Evolutionary conservation across 129 eudicot species (phyloP), one percentile per base, ranked within the genome.

Genomic region (Dittrichia graveolens): DNA sequence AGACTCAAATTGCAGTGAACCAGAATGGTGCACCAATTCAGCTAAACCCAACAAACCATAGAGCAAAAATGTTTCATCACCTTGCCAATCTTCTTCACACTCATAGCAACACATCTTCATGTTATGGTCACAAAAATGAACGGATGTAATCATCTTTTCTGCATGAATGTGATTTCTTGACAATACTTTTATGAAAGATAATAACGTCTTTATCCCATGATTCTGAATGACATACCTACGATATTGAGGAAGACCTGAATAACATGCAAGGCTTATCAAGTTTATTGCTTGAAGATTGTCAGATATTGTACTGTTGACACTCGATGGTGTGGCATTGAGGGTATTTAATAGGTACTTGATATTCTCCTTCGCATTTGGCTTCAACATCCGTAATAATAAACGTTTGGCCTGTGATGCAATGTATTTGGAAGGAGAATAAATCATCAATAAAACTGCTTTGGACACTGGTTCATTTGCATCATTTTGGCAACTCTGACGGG

Each of bases 341-440:
- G 73, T 72, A 44, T 78, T 67, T 58, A 89, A 61, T 39, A 87
- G 76, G 71, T 83, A 75, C 40, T 78, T 81, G 61, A 85, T 66
- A 71, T 80, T 70, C 18, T 81, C 88, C 69, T 83, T 77, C 49
- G 70, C 85, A 10, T 61, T 61, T 48, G 82, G 66, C 75, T 74
- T 83, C 56, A 89, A 75, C 52, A 87, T 47, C 65, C 78, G 81
- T 10, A 64, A 75, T 43, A 92, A 76, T 41, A 83, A 8, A 42
- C 65, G 79, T 78, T 82, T 87, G 67, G 87, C 65, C 43, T 60
- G 67, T 37, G 89, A 77, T 75, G 89, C 74, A 67, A 92, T 85
- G 66, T 78, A 87, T 67, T 79, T 81, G 77, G 84, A 87, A 56
- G 98, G 95, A 67, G 98, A 92, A 74, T 85, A 85, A 70, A 92